These are phyloP conservation scores for Coemansia sp. DNA, from an alignment of 192 early-diverging fungal genomes.

Conservation along the genomic window DNA sequence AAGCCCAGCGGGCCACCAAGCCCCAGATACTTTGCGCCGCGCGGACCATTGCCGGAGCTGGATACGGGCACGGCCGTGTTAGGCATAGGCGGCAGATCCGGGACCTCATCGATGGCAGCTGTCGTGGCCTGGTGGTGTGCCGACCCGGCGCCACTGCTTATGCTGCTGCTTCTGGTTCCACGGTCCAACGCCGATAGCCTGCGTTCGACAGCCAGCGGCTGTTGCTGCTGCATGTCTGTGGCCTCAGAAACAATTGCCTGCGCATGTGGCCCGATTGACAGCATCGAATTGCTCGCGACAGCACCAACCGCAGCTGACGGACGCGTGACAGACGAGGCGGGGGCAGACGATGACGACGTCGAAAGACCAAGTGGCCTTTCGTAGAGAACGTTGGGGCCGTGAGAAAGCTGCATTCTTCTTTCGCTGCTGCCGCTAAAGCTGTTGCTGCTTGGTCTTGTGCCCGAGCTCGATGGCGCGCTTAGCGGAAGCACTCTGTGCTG, in stretches of 20 bases:
- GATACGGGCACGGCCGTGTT: background rate
- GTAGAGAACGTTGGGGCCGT: background rate
- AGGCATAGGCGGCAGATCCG: constrained; percentile 9
- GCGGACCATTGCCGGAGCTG: background rate
- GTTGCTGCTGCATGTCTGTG: constrained; percentile 19
- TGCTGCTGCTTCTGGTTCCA: constrained; percentile 3
- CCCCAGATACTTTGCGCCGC: constrained; percentile 35
- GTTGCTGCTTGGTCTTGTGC: constrained; percentile 44
- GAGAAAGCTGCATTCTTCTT: background rate
- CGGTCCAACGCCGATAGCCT: background rate
- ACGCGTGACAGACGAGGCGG: constrained; percentile 40
- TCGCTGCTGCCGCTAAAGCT: constrained; percentile 39
- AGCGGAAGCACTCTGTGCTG: constrained; percentile 30
- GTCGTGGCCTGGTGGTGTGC: background rate
- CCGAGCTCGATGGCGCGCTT: constrained; percentile 26
- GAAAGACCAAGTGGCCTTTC: constrained; percentile 21
- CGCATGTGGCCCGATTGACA: constrained; percentile 15
- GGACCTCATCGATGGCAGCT: background rate
- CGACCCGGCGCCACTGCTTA: background rate
- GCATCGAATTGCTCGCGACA: background rate
- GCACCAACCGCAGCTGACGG: constrained; percentile 5
- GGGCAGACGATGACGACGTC: constrained; percentile 41
- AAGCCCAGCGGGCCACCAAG: constrained; percentile 39
- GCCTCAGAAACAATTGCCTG: constrained; percentile 35
- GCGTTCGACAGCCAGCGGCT: constrained; percentile 8